Base-by-base conservation (phyloP, 1,139 yeast species). In the Protomyces arabidopsidicola region DNA sequence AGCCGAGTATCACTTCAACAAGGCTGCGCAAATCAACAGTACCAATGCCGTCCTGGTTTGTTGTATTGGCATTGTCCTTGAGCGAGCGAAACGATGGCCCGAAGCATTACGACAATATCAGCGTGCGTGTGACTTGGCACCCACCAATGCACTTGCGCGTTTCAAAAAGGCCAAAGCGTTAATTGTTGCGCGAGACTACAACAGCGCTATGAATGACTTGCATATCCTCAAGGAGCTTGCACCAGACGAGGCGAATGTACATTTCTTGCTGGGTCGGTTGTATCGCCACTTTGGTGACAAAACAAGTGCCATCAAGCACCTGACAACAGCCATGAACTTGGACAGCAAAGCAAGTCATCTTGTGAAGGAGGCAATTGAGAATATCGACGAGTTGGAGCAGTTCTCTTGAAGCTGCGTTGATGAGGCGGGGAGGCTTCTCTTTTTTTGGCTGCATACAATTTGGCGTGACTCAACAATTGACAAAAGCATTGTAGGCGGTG, bases 231-330 rank as follows among this genome's bases (percentile, higher is more conserved):
- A 82, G 68, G 82, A 82, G 61, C 74, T 88, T 67, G 97, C 96
- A 0, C 97, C 98, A 0, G 95, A 91, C 73, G 98, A 95, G 73
- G 96, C 97, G 0, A 85, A 90, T 64, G 96, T 93, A 31, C 97
- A 91, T 74, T 90, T 88, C 76, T 76, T 91, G 59, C 78, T 93
- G 59, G 98, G 97, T 20, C 91, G 90, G 73, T 79, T 91, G 66
- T 90, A 90, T 78, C 88, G 87, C 71, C 82, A 87, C 45, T 83
- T 87, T 69, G 85, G 87, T 42, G 85, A 88, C 69, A 86, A 85
- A 71, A 84, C 83, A 69, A 84, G 82, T 68, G 98, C 98, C 1
- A 83, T 93, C 53, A 84, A 84, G 70, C 95, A 90, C 71, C 89
- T 88, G 70, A 93, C 98, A 0, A 84, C 87, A 58, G 98, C 98